Evolutionary conservation across 148 eudicot species (phyloP).

Genomic region (Agrostemma githago): DNA sequence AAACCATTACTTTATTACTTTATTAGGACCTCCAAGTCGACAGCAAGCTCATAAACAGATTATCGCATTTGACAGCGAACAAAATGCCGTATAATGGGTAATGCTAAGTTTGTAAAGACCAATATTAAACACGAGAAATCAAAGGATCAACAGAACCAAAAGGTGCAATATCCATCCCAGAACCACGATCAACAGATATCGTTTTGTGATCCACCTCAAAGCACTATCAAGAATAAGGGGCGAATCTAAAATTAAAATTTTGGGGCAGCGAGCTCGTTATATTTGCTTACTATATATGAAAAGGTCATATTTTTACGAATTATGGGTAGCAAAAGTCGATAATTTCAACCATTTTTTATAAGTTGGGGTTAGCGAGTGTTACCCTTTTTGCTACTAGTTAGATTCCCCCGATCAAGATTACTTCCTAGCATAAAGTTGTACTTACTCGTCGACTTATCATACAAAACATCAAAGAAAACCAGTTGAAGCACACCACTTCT

Average conservation of each 20-base stretch:
- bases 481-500: background rate
- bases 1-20: background rate
- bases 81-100: background rate
- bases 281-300: too few species aligned
- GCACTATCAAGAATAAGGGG: background rate
- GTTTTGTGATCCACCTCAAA: background rate
- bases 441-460: too few species aligned
- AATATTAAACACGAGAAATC: background rate
- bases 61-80: background rate
- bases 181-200: background rate
- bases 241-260: too few species aligned
- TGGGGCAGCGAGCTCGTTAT: too few species aligned
- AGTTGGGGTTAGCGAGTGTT: too few species aligned
- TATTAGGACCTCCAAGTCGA: background rate
- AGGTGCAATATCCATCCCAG: background rate
- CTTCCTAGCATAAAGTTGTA: background rate
- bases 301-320: too few species aligned
- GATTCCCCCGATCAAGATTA: background rate
- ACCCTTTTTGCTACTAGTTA: too few species aligned
- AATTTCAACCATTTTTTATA: too few species aligned
- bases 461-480: background rate
- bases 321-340: too few species aligned
- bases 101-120: background rate
- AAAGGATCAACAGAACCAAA: background rate
- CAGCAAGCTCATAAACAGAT: background rate